These are phyloP conservation scores for Pelargonium nanum DNA, from an alignment of 345 rosid species.

Conservation along the genomic window DNA sequence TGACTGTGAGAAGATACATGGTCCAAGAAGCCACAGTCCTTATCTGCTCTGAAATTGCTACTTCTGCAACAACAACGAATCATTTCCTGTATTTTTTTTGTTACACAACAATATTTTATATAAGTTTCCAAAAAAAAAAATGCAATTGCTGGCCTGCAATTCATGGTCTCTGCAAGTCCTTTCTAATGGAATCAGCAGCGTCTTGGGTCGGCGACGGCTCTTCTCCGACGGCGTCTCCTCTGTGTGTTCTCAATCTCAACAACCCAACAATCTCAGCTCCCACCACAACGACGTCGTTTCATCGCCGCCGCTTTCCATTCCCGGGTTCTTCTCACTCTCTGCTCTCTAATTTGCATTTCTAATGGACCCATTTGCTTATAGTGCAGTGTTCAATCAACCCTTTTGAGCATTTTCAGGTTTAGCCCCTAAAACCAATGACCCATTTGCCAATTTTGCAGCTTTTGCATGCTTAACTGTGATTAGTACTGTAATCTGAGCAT, in stretches of 20 bases:
- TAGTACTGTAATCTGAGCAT: neutral
- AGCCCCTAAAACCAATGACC: neutral
- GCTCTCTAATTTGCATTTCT: too few species aligned
- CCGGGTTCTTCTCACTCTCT: constrained; percentile 2
- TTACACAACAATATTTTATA: too few species aligned
- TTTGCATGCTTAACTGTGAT: neutral
- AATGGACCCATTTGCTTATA: neutral
- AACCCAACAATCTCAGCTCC: constrained; percentile 1
- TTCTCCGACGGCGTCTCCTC: constrained; percentile 20
- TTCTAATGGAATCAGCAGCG: constrained; percentile 9
- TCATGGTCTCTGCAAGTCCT: constrained; percentile 11
- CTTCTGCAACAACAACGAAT: too few species aligned
- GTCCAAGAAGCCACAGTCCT: too few species aligned
- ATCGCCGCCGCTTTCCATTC: neutral
- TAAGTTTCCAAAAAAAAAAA: too few species aligned
- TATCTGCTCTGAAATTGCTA: too few species aligned
- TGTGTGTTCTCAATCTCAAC: constrained; percentile 10
- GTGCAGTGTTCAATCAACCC: neutral
- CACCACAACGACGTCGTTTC: neutral
- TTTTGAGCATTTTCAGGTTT: neutral
- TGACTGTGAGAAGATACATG: too few species aligned
- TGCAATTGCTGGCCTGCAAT: constrained; percentile 21
- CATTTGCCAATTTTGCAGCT: neutral
- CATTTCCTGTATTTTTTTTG: too few species aligned
- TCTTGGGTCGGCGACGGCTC: constrained; percentile 29